These are phyloP conservation scores for Hansenula sp. DNA, from an alignment of 1,139 yeast genomes.

Conservation along the genomic window DNA sequence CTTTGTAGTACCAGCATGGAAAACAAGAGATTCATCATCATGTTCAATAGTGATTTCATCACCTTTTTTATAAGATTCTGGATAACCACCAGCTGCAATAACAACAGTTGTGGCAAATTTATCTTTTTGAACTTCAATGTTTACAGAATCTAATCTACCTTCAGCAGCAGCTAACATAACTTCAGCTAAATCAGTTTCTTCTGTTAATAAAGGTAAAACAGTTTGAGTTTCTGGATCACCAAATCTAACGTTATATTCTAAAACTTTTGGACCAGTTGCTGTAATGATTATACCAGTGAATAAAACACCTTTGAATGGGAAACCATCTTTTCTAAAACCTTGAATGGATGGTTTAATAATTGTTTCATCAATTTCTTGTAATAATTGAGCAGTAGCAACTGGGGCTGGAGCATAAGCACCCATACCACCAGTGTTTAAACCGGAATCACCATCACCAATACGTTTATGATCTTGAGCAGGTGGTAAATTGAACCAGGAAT, in stretches of 20 bases:
- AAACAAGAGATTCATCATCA: slow-evolving; percentile 47
- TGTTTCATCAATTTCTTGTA: slow-evolving; percentile 63
- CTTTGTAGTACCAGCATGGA: slow-evolving; percentile 89
- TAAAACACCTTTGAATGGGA: slow-evolving; percentile 92
- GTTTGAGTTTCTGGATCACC: slow-evolving; percentile 99
- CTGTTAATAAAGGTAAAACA: slow-evolving; percentile 77
- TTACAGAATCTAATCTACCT: slow-evolving; percentile 85
- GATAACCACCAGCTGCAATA: slow-evolving; percentile 96
- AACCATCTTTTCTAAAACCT: slow-evolving; percentile 95
- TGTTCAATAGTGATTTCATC: slow-evolving; percentile 63
- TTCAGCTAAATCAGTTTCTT: slow-evolving; percentile 87
- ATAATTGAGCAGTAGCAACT: slow-evolving; percentile 73
- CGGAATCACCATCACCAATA: slow-evolving; percentile 87
- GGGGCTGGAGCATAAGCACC: slow-evolving; percentile 99
- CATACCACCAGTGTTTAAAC: slow-evolving; percentile 99
- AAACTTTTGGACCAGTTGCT: slow-evolving; percentile 80
- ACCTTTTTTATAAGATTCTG: slow-evolving; percentile 81
- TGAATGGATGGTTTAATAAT: slow-evolving; percentile 89
- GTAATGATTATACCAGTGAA: slow-evolving; percentile 97
- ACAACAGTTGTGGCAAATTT: slow-evolving; percentile 88
- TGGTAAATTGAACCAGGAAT: slow-evolving; percentile 85
- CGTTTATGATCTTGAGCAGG: slow-evolving; percentile 99
- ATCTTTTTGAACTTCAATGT: slow-evolving; percentile 54
- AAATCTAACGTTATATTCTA: slow-evolving; percentile 95
- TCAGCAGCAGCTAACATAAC: slow-evolving; percentile 93